phyloP scores from a whole-genome alignment of 177 flowering plant species.

The Tripterygium wilfordii region DNA sequence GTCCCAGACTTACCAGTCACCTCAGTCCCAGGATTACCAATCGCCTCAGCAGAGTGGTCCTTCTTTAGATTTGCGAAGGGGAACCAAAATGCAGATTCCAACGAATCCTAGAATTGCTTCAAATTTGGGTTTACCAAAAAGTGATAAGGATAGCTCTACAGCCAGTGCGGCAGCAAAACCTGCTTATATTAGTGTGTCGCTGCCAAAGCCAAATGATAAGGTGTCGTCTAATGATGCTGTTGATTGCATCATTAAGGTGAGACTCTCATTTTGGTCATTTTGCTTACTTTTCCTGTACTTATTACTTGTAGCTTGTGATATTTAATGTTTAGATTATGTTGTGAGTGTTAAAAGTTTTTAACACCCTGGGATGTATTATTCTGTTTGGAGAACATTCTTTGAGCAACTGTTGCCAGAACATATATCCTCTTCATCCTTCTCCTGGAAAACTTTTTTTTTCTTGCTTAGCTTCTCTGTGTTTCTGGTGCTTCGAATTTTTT shows the following conservation, averaged over 20 bases:
- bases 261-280: conserved; percentile 6
- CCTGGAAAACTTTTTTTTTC: no score
- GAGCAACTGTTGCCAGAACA: no score
- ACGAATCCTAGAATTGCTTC: conserved; percentile 95
- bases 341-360: no score
- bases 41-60: conserved; percentile 43
- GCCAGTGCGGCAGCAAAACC: conserved; percentile 52
- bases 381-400: no score
- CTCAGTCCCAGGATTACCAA: conserved; percentile 35
- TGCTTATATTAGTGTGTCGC: conserved; percentile 70
- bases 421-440: no score
- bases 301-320: no score
- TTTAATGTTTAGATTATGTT: no score
- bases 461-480: no score
- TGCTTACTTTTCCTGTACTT: no score
- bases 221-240: conserved; percentile 34
- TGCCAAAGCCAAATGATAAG: conserved; percentile 47
- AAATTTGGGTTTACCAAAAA: conserved; percentile 50
- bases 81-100: conserved; percentile 79
- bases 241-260: conserved; percentile 67
- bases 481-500: no score
- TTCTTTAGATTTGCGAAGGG: conserved; percentile 54
- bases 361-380: no score
- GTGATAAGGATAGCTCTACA: conserved; percentile 49
- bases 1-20: no score